Percentiles rank a stretch among this genome's conserved stretches.
These are phyloP conservation scores for Mortierella sp. DNA, from an alignment of 371 early-diverging fungal species.

Conservation along the genomic window DNA sequence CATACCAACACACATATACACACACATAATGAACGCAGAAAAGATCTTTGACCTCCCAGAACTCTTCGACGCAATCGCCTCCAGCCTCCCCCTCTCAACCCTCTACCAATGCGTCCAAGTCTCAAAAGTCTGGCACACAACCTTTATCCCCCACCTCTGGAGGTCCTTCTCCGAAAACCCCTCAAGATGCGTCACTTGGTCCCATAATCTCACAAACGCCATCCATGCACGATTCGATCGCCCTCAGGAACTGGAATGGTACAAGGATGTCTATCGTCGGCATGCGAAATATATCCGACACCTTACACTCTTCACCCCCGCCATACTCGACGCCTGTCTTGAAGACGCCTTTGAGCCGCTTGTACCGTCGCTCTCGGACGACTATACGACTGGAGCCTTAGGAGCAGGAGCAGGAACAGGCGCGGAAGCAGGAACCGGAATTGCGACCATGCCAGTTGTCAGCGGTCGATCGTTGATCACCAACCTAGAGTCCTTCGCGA, in stretches of 20 bases:
- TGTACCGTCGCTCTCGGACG: too few species aligned
- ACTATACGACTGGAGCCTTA: neutral
- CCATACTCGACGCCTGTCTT: neutral
- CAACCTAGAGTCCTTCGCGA: neutral
- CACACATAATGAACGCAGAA: neutral
- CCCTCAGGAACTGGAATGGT: neutral
- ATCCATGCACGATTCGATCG: neutral
- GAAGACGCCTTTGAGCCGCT: neutral
- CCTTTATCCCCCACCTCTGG: neutral
- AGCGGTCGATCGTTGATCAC: neutral
- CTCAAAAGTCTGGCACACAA: neutral
- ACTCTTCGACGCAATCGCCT: neutral
- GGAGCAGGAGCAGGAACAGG: neutral
- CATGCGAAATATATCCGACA: neutral
- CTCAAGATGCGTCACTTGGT: neutral
- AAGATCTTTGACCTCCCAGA: neutral
- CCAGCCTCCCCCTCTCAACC: neutral
- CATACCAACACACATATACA: neutral
- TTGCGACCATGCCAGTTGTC: neutral
- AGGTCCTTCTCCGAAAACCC: neutral
- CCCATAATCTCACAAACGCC: neutral
- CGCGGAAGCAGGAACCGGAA: neutral
- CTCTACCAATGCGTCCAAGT: neutral
- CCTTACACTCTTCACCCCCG: neutral
- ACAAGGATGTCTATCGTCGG: neutral